Percentiles rank a stretch among this genome's conserved stretches.
phyloP scores from a whole-genome alignment of 768 basidiomycete genomes.

The Boletellus emodensis region DNA sequence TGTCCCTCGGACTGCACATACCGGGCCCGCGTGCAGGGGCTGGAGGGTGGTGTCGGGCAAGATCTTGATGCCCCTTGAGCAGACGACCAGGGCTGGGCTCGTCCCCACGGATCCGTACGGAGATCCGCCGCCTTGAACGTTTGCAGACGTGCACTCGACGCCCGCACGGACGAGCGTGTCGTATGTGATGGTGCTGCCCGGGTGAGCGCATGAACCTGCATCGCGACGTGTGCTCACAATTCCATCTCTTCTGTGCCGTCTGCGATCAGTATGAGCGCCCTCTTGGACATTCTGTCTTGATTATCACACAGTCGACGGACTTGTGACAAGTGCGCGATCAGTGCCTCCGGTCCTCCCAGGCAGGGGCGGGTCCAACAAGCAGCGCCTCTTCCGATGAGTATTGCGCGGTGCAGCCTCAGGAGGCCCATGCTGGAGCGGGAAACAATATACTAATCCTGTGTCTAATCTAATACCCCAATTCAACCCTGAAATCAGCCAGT shows the following conservation, averaged over 20 bases:
- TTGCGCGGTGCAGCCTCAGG: neutral
- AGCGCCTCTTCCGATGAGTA: neutral
- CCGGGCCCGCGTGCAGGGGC: constrained; percentile 42
- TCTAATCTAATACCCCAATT: neutral
- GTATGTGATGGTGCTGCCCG: constrained; percentile 57
- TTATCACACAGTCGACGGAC: constrained; percentile 1
- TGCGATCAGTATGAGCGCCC: constrained; percentile 68
- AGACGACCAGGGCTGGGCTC: constrained; percentile 49
- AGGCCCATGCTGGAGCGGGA: neutral
- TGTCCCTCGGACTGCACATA: constrained; percentile 25
- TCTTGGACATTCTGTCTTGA: constrained; percentile 24
- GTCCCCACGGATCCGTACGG: constrained; percentile 22
- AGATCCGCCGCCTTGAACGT: constrained; percentile 39
- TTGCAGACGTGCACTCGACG: constrained; percentile 61
- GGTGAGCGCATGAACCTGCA: neutral
- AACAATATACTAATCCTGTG: neutral
- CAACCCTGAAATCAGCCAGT: constrained; percentile 3
- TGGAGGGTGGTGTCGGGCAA: constrained; percentile 60
- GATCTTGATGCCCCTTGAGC: constrained; percentile 73
- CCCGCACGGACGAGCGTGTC: constrained; percentile 81
- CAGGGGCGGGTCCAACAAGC: neutral
- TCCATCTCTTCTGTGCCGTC: constrained; percentile 90
- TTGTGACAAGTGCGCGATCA: neutral
- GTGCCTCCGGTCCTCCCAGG: neutral
- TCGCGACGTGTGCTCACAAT: constrained; percentile 50